phyloP scores from a whole-genome alignment of 371 early-diverging fungal genomes.

The Conidiobolus incongruus region DNA sequence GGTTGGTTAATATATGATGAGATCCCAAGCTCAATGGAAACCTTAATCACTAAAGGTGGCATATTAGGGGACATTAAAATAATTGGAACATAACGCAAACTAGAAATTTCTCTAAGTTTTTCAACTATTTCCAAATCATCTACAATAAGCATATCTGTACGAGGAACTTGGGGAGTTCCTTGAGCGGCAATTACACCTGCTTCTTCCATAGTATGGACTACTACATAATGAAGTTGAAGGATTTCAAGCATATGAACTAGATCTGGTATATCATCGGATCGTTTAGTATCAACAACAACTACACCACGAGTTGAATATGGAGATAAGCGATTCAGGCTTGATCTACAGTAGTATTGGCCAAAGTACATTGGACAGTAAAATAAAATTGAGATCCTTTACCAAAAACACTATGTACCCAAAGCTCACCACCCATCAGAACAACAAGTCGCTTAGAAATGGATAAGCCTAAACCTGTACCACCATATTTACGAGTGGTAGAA shows the following conservation, averaged over 20 bases:
- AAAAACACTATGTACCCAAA: slow-evolving; percentile 43
- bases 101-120: too few relatives aligned
- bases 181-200: too few relatives aligned
- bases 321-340: slow-evolving; percentile 18
- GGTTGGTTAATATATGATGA: slow-evolving; percentile 34
- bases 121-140: too few relatives aligned
- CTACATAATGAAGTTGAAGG: slow-evolving; percentile 16
- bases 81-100: too few relatives aligned
- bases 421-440: slow-evolving; percentile 50
- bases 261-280: not conserved
- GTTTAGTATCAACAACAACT: slow-evolving; percentile 14
- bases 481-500: slow-evolving; percentile 57
- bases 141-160: too few relatives aligned
- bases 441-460: slow-evolving; percentile 53
- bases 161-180: too few relatives aligned
- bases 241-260: slow-evolving; percentile 9
- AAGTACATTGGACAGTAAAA: too few relatives aligned
- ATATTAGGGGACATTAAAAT: too few relatives aligned
- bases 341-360: slow-evolving; percentile 12
- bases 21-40: slow-evolving; percentile 34
- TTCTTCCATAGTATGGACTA: slow-evolving; percentile 16
- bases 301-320: slow-evolving; percentile 18
- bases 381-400: slow-evolving; percentile 49
- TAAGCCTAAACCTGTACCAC: slow-evolving; percentile 68
- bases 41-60: slow-evolving; percentile 27